Conservation (phyloP, 805 yeast genomes). For the Kregervanrija fluxuum region DNA sequence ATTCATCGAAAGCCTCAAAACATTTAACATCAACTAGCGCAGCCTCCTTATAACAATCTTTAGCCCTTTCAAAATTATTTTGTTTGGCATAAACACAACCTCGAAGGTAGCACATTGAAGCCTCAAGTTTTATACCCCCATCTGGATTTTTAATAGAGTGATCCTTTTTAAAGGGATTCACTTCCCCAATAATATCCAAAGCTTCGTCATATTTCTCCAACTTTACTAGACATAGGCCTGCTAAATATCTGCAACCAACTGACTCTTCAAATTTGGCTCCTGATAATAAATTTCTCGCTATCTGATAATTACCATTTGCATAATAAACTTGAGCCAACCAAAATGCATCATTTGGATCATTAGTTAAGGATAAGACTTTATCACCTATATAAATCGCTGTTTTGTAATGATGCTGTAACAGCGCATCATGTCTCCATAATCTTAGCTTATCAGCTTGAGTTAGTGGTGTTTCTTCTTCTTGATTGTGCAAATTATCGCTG, state of each 20-base stretch:
- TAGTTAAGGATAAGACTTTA: constrained; percentile 75
- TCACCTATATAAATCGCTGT: constrained; percentile 92
- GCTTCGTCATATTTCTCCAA: constrained; percentile 84
- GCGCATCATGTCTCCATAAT: constrained; percentile 89
- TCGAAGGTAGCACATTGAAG: constrained; percentile 77
- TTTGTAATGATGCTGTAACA: constrained; percentile 82
- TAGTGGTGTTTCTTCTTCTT: constrained; percentile 33
- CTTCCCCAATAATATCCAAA: constrained; percentile 73
- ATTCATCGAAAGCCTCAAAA: constrained; percentile 83
- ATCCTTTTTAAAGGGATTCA: constrained; percentile 55
- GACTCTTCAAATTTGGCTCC: constrained; percentile 50
- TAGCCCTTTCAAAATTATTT: constrained; percentile 79
- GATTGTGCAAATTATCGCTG: neutral
- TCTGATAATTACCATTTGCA: constrained; percentile 63
- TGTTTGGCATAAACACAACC: constrained; percentile 80
- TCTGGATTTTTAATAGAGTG: constrained; percentile 42
- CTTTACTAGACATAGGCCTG: constrained; percentile 66
- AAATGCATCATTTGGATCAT: constrained; percentile 88
- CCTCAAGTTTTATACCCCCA: constrained; percentile 82
- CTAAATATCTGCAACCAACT: constrained; percentile 73
- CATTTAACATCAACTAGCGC: constrained; percentile 83
- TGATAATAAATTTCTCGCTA: constrained; percentile 68
- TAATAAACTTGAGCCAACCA: constrained; percentile 92
- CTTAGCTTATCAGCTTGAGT: constrained; percentile 82
- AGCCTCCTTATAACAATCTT: constrained; percentile 82